Conservation (phyloP, 179 eudicot species). For the Dionaea muscipula region DNA sequence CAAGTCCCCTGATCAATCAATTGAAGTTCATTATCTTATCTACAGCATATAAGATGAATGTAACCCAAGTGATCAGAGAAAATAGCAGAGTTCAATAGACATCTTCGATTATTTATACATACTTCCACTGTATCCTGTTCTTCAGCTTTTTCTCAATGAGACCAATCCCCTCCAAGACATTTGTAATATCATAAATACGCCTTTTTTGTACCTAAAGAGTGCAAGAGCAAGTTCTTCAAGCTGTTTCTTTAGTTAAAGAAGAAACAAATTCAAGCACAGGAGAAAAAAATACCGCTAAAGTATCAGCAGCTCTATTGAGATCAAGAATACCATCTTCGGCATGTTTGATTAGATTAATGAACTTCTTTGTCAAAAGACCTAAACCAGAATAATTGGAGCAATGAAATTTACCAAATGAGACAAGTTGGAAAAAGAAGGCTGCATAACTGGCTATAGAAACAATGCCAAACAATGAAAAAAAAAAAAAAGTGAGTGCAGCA, state of each 20-base stretch:
- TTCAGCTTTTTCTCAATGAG: slow-evolving; percentile 88
- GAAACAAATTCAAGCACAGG: slow-evolving; percentile 2
- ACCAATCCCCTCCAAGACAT: slow-evolving; percentile 93
- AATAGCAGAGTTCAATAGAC: not conserved
- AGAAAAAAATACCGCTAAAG: slow-evolving; percentile 46
- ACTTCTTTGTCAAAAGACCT: slow-evolving; percentile 87
- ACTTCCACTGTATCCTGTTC: slow-evolving; percentile 97
- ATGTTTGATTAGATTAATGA: slow-evolving; percentile 69
- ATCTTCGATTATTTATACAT: slow-evolving; percentile 18
- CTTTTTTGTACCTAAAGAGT: slow-evolving; percentile 73
- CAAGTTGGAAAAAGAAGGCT: not conserved
- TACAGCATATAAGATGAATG: not conserved
- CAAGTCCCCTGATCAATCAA: slow-evolving; percentile 64
- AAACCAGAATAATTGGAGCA: slow-evolving; percentile 4
- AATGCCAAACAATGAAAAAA: not conserved
- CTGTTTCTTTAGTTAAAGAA: not conserved
- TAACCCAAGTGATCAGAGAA: not conserved
- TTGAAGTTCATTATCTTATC: slow-evolving; percentile 16
- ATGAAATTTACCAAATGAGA: not conserved
- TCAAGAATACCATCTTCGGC: slow-evolving; percentile 95
- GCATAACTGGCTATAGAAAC: slow-evolving; percentile 1
- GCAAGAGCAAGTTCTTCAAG: slow-evolving; percentile 17
- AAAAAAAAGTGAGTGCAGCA: not conserved
- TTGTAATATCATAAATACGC: slow-evolving; percentile 89
- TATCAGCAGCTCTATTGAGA: slow-evolving; percentile 79